Evolutionary conservation across 768 basidiomycete species (phyloP).

Genomic region (Rhodotorula taiwanensis): DNA sequence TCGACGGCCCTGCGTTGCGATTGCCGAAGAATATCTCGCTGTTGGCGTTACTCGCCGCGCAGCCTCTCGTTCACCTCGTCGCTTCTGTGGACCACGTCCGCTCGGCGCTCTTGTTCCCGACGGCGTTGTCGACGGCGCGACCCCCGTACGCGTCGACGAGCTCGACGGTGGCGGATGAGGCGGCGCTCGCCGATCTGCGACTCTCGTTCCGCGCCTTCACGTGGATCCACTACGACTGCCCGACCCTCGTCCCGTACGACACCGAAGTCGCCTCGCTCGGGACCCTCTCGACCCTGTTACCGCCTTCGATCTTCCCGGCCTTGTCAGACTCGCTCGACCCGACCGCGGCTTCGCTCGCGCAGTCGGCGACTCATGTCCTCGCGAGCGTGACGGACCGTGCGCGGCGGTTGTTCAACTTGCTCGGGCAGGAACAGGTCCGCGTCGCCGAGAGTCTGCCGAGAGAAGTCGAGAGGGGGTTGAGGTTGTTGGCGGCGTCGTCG

Average conservation of each 20-base stretch:
- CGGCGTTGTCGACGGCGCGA: constrained; percentile 45
- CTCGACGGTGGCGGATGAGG: constrained; percentile 35
- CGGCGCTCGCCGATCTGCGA: constrained; percentile 51
- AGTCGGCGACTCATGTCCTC: constrained; percentile 68
- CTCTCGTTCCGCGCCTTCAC: constrained; percentile 42
- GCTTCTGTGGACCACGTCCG: constrained; percentile 84
- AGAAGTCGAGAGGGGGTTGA: constrained; percentile 36
- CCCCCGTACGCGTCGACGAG: background rate
- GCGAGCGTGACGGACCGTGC: constrained; percentile 82
- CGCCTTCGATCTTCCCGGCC: constrained; percentile 57
- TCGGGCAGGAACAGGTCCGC: constrained; percentile 64
- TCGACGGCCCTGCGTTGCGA: constrained; percentile 70
- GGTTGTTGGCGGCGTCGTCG: constrained; percentile 3
- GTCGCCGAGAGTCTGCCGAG: constrained; percentile 49
- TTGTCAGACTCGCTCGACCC: constrained; percentile 42
- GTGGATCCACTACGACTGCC: constrained; percentile 85
- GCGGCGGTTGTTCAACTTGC: constrained; percentile 67
- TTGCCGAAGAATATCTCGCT: constrained; percentile 57
- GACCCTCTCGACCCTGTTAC: constrained; percentile 30
- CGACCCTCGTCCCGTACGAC: constrained; percentile 76
- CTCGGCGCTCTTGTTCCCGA: constrained; percentile 74
- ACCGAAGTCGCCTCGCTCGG: constrained; percentile 53
- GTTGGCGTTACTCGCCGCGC: constrained; percentile 65
- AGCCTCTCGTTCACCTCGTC: constrained; percentile 68
- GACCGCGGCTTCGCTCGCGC: constrained; percentile 19